Evolutionary conservation across 2,329 filamentous ascomycete species (phyloP), one percentile per base, ranked within the genome.

Genomic region (Diaporthe helianthi): DNA sequence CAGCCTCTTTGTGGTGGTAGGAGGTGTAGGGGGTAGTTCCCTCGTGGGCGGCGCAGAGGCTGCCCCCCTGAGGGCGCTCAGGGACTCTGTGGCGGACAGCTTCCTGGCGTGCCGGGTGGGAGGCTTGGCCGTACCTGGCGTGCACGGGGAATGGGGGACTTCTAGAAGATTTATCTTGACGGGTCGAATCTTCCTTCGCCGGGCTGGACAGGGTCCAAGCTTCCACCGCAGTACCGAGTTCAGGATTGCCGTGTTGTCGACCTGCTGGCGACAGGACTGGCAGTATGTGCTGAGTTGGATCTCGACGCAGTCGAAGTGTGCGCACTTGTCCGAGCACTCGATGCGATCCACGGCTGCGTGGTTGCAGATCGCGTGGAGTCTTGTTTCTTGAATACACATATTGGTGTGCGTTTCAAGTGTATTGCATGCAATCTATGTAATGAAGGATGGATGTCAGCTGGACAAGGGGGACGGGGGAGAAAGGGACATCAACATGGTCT

Each of bases 211-310:
- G 6, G 58, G 58, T 0, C 41, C 58, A 12, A 63, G 58, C 9
- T 63, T 36, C 58, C 58, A 63, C 12, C 58, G 58, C 58, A 63
- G 58, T 4, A 63, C 58, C 29, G 58, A 63, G 41, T 24, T 41
- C 58, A 63, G 58, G 44, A 63, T 44, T n/a, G 65, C 69, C 6
- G 67, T 53, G 60, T 61, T 70, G 60, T 70, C 69, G 26, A 68
- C 65, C 36, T 64, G 58, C 19, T 53, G 65, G 22, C 69, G 65
- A 44, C 69, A 70, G 24, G 69, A 47, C 52, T 70, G 65, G 44
- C 69, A 70, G 65, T 70, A 70, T 15, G 69, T 67, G 22, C 65
- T 68, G n/a, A 70, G 65, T 36, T 70, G 65, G 6, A 61, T 70
- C 52, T 70, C 69, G 41, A 70, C 33, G 22, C 17, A 52, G 60